Percentiles rank a stretch among this genome's conserved stretches.
These are phyloP conservation scores for Fraxinus dipetala DNA, from an alignment of 305 asterid species.

Conservation along the genomic window DNA sequence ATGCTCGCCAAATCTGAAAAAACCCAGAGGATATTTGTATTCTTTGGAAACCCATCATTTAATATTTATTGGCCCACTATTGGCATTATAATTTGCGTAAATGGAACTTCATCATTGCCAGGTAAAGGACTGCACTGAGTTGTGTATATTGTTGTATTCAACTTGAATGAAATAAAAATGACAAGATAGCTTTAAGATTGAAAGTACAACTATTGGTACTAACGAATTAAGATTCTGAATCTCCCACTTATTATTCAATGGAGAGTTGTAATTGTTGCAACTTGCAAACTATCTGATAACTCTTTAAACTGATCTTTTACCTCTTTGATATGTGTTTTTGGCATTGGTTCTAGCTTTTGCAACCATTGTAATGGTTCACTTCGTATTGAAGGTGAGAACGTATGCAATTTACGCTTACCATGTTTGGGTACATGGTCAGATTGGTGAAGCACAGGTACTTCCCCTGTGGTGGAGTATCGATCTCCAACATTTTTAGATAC, in stretches of 20 bases:
- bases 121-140: background rate
- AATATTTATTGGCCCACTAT: background rate
- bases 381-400: background rate
- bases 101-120: background rate
- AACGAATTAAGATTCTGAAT: background rate
- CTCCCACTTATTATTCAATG: background rate
- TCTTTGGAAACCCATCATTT: background rate
- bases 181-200: background rate
- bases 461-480: background rate
- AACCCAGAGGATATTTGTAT: background rate
- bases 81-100: background rate
- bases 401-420: background rate
- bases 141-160: background rate
- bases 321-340: background rate
- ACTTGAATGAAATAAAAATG: background rate
- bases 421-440: background rate
- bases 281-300: background rate
- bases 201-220: background rate
- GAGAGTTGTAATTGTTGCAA: conserved; percentile 13
- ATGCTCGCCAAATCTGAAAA: background rate
- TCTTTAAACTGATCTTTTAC: background rate
- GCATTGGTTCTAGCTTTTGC: background rate
- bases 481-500: background rate
- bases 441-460: background rate
- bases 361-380: background rate